Conservation (phyloP, 2,329 filamentous ascomycete genomes). For the Alternaria alternata region DNA sequence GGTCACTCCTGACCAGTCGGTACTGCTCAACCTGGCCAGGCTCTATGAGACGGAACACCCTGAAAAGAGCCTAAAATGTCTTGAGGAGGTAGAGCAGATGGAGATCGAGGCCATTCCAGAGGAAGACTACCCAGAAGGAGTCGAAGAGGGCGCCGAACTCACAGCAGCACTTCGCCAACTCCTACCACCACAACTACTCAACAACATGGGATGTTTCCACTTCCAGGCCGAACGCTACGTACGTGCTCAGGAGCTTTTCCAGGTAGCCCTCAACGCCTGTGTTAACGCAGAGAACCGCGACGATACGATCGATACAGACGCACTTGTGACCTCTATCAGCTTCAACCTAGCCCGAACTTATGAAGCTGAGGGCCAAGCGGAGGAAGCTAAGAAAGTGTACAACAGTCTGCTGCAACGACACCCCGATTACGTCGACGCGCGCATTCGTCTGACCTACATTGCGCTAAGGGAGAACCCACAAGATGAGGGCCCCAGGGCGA, state of each 20-base stretch:
- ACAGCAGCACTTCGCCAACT: constrained; percentile 74
- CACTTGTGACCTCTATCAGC: constrained; percentile 92
- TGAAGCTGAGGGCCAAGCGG: constrained; percentile 80
- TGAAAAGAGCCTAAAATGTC: constrained; percentile 89
- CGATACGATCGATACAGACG: constrained; percentile 82
- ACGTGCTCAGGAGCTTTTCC: constrained; percentile 84
- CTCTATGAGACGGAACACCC: constrained; percentile 87
- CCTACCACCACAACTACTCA: constrained; percentile 87
- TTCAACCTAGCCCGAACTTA: constrained; percentile 96
- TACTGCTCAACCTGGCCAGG: constrained; percentile 88
- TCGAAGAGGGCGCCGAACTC: constrained; percentile 56
- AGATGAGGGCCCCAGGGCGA: constrained; percentile 85
- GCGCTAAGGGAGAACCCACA: constrained; percentile 80
- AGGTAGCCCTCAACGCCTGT: constrained; percentile 88
- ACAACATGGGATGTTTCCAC: constrained; percentile 97
- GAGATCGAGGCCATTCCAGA: constrained; percentile 81
- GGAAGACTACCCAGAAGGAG: constrained; percentile 70
- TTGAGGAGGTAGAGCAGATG: constrained; percentile 90
- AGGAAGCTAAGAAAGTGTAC: constrained; percentile 88
- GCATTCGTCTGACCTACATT: constrained; percentile 88
- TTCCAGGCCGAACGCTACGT: constrained; percentile 86
- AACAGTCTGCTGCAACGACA: constrained; percentile 85
- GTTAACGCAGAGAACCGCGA: constrained; percentile 81
- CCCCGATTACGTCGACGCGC: constrained; percentile 90
- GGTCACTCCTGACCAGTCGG: constrained; percentile 79